Conservation (phyloP, 1,284 basidiomycete species). For the Uromyces viciae-fabae region DNA sequence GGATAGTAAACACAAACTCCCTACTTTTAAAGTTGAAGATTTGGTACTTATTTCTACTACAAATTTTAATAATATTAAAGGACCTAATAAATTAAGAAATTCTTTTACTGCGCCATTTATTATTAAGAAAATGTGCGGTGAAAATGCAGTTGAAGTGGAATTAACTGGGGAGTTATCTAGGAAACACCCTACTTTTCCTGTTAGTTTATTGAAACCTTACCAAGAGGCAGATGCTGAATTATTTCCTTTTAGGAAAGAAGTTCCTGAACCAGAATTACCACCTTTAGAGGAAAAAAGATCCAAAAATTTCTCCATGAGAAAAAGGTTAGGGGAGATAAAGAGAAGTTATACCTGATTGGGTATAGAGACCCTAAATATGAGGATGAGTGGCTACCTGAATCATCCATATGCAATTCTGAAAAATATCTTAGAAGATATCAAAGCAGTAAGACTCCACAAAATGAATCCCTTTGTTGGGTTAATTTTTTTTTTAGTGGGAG, state of each 20-base stretch:
- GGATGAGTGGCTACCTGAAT: too few relatives aligned
- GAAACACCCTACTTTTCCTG: neutral
- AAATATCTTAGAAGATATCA: too few relatives aligned
- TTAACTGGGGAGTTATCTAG: neutral
- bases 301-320: neutral
- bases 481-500: too few relatives aligned
- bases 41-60: neutral
- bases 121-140: neutral
- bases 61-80: neutral
- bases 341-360: too few relatives aligned
- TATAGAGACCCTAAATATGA: too few relatives aligned
- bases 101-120: neutral
- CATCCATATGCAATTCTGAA: too few relatives aligned
- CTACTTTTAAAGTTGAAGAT: neutral
- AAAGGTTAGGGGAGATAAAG: neutral
- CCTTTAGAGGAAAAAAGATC: neutral
- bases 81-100: conserved; percentile 9
- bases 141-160: conserved; percentile 17
- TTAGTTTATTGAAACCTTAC: neutral
- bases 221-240: neutral
- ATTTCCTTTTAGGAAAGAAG: neutral
- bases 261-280: neutral
- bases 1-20: conserved; percentile 15
- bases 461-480: too few relatives aligned
- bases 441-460: too few relatives aligned